phyloP scores from a whole-genome alignment of 768 basidiomycete genomes.

The Lyophyllum atratum region DNA sequence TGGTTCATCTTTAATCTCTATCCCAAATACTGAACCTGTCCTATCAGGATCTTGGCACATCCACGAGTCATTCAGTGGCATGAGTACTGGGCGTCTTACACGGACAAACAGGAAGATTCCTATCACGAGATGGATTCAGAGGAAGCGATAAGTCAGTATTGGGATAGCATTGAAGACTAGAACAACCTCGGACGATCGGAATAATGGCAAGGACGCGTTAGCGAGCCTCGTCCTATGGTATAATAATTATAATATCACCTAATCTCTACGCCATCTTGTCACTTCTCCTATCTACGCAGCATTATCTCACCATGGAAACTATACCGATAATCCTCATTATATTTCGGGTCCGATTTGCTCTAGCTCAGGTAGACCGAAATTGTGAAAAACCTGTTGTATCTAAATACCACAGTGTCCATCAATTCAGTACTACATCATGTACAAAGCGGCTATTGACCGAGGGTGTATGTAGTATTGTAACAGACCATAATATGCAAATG shows the following conservation, averaged over 20 bases:
- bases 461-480: not conserved
- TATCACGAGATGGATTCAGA: constrained; percentile 24
- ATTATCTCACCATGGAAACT: no score
- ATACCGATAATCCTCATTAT: no score
- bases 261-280: not conserved
- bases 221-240: not conserved
- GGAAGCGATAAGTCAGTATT: constrained; percentile 19
- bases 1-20: not conserved
- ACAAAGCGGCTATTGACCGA: not conserved
- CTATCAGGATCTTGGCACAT: constrained; percentile 55
- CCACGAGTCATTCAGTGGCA: constrained; percentile 60
- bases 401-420: not conserved
- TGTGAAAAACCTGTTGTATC: no score
- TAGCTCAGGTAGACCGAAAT: no score
- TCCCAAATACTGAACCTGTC: not conserved
- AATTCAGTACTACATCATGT: not conserved
- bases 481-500: not conserved
- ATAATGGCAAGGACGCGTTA: not conserved
- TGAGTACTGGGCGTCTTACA: constrained; percentile 31
- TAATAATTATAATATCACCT: not conserved
- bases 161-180: constrained; percentile 2
- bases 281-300: no score
- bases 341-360: no score
- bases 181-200: not conserved
- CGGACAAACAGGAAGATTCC: not conserved